phyloP scores from a whole-genome alignment of 2,329 filamentous ascomycete genomes.

The Sporothrix brasiliensis region DNA sequence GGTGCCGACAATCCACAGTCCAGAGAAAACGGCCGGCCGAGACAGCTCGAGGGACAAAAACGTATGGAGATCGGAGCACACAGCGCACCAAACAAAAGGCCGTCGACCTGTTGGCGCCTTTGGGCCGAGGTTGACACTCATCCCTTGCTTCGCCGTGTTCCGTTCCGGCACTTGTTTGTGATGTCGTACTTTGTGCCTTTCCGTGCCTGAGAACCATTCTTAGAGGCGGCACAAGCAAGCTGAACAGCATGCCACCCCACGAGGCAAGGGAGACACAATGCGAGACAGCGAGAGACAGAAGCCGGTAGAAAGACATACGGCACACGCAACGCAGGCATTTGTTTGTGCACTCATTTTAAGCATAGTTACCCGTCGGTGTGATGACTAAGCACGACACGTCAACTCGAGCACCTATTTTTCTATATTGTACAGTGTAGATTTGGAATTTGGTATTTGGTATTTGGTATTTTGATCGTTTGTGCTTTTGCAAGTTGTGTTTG shows the following conservation, averaged over 20 bases:
- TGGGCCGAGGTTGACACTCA: neutral
- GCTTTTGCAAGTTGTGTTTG: neutral
- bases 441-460: neutral
- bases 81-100: neutral
- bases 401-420: neutral
- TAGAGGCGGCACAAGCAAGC: neutral
- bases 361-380: neutral
- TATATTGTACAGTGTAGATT: neutral
- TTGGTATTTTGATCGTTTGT: conserved; percentile 12
- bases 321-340: neutral
- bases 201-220: no score
- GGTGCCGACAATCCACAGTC: no score
- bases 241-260: conserved; percentile 19
- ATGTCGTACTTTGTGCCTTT: neutral
- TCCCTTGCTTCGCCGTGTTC: conserved; percentile 13
- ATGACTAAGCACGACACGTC: neutral
- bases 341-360: neutral
- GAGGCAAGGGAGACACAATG: conserved; percentile 11
- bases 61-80: no score
- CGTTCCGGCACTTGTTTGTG: neutral
- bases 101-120: neutral
- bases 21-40: neutral
- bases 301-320: neutral
- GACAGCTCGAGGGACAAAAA: neutral
- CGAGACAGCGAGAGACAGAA: no score